Evolutionary conservation across 2,329 filamentous ascomycete species (phyloP).

Genomic region (Cordyceps farinosa): DNA sequence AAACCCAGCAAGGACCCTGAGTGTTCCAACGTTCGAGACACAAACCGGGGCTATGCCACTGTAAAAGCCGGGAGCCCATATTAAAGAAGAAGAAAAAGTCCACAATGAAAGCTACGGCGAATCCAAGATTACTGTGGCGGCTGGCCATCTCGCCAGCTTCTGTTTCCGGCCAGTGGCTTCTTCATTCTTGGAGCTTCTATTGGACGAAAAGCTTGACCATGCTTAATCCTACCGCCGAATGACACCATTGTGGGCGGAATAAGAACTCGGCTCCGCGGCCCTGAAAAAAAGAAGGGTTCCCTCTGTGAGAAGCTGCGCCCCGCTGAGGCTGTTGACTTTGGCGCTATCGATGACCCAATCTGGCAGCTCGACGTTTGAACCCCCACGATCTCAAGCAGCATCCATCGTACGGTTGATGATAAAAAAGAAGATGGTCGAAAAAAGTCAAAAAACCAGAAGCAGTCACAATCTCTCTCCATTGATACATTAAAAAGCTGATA

Average conservation of each 20-base stretch:
- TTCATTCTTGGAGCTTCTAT: background rate
- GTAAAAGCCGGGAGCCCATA: no score
- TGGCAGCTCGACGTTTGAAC: background rate
- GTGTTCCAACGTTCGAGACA: no score
- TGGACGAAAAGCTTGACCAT: background rate
- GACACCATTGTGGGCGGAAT: background rate
- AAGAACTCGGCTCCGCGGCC: background rate
- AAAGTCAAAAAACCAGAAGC: background rate
- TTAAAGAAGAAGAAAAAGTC: background rate
- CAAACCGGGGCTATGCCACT: no score
- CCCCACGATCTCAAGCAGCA: background rate
- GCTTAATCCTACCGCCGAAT: background rate
- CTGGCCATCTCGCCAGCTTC: background rate
- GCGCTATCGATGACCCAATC: slow-evolving; percentile 6
- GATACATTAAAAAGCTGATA: no score
- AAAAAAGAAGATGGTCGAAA: background rate
- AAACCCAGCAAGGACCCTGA: no score
- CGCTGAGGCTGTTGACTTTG: slow-evolving; percentile 10
- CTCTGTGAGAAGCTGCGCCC: background rate
- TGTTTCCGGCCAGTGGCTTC: background rate
- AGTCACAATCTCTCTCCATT: background rate
- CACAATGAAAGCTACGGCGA: background rate
- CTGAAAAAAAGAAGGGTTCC: background rate
- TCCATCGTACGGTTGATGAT: background rate
- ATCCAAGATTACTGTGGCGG: background rate